Evolutionary conservation across 164 flowering plant species (phyloP).

Genomic region (Warburgia ugandensis): DNA sequence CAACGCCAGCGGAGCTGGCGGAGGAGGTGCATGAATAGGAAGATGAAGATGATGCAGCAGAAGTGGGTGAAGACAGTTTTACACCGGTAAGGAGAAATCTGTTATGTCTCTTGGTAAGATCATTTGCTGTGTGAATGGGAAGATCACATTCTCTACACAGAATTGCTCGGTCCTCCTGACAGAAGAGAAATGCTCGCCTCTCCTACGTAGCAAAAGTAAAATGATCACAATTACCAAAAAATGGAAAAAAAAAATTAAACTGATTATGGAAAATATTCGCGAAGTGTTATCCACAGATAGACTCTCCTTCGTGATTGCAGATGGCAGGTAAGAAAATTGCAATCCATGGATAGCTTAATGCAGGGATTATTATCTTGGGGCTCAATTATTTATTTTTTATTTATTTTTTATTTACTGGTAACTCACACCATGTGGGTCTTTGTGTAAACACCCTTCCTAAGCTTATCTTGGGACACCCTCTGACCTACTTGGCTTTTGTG

Average conservation of each 20-base stretch:
- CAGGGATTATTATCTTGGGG: no score
- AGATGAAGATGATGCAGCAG: constrained; percentile 10
- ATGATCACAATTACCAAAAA: not conserved
- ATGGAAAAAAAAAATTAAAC: not conserved
- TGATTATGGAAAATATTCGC: not conserved
- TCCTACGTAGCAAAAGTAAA: constrained; percentile 43
- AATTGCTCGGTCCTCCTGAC: constrained; percentile 82
- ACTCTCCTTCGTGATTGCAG: no score
- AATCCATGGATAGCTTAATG: no score
- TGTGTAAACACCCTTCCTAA: no score
- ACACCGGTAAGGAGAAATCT: constrained; percentile 84
- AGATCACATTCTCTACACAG: constrained; percentile 85
- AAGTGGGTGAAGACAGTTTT: constrained; percentile 44
- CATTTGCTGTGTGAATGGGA: constrained; percentile 67
- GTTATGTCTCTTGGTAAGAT: constrained; percentile 56
- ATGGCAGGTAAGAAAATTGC: no score
- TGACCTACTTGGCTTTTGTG: no score
- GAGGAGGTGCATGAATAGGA: not conserved
- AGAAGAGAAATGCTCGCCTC: constrained; percentile 74
- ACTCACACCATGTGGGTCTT: no score
- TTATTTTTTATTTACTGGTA: no score
- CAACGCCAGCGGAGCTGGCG: not conserved
- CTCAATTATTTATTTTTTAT: no score
- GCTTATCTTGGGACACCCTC: no score
- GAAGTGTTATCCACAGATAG: no score